Conservation (phyloP, 2,329 filamentous ascomycete genomes). For the Dendrostoma leiphaemia region DNA sequence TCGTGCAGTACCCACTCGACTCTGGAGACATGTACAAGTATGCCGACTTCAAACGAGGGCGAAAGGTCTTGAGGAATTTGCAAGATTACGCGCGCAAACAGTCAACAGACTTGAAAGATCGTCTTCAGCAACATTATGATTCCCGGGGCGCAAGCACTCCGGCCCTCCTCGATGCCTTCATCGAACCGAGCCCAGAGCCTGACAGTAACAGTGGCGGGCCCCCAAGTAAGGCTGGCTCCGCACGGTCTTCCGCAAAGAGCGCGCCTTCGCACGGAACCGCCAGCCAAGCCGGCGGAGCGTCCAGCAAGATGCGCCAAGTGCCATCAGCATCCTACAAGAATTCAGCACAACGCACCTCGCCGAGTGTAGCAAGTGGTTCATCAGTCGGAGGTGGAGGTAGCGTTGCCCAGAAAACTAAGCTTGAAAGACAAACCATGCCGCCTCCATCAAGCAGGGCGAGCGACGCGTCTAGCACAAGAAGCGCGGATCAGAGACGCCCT, state of each 20-base stretch:
- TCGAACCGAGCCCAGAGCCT: no score
- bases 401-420: no score
- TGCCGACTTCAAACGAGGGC: conserved; percentile 18
- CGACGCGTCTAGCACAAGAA: neutral
- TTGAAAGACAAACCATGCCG: neutral
- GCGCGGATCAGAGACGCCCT: neutral
- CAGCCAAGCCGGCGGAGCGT: neutral
- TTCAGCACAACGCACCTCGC: no score
- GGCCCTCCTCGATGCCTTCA: neutral
- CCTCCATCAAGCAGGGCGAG: neutral
- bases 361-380: neutral
- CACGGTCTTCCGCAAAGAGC: no score
- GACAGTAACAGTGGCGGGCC: no score
- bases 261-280: no score
- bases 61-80: conserved; percentile 22
- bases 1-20: conserved; percentile 19
- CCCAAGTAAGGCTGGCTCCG: no score
- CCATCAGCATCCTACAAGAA: neutral
- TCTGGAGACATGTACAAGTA: conserved; percentile 19
- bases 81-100: conserved; percentile 23
- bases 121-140: conserved; percentile 21
- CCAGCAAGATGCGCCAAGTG: neutral
- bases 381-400: no score
- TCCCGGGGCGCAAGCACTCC: neutral
- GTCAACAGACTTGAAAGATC: conserved; percentile 19